Evolutionary conservation across 768 basidiomycete species (phyloP), one percentile per base, ranked within the genome.

Genomic region (Suillus subalutaceus): DNA sequence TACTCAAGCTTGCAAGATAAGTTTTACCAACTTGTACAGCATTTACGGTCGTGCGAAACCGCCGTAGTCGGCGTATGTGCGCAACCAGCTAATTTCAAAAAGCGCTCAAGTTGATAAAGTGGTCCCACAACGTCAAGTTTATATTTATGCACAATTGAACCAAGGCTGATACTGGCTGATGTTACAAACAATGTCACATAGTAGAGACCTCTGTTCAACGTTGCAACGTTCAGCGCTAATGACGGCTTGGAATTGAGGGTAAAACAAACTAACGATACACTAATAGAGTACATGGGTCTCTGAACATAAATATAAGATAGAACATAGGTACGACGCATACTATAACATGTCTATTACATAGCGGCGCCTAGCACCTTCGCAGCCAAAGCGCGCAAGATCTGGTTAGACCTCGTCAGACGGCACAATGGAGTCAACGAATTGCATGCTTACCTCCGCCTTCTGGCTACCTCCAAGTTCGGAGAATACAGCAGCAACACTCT

Each of bases 401-500:
- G 59, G 18, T 40, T 15, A 61, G 18, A 32, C 35, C 53, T 20
- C 63, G 38, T 64, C 13, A 46, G 68, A 60, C 18, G 12, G 26
- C n/a, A 32, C 32, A 16, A 55, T 12, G 59, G 38, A 16, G n/a
- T 23, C 18, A 20, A 57, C 13, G n/a, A 44, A 63, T 40, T 67
- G 30, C 41, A 46, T 59, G 10, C 62, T 69, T 72, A 93, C 95
- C 87, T 97, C 92, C 58, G 95, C 94, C 76, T 93, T 96, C 82
- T 96, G 91, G 61, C 80, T 81, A 3, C 88, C 85, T 20, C 88
- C 90, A 32, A 97, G 83, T 26, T 91, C 86, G 56, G 82, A 79
- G 75, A 98, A 98, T 20, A 97, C 96, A 10, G 90, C 85, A 3
- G 92, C 94, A 30, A 98, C 95, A 67, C 91, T 91, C 84, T 93